Conservation (phyloP, 2,329 filamentous ascomycete species). For the Fusarium musae region DNA sequence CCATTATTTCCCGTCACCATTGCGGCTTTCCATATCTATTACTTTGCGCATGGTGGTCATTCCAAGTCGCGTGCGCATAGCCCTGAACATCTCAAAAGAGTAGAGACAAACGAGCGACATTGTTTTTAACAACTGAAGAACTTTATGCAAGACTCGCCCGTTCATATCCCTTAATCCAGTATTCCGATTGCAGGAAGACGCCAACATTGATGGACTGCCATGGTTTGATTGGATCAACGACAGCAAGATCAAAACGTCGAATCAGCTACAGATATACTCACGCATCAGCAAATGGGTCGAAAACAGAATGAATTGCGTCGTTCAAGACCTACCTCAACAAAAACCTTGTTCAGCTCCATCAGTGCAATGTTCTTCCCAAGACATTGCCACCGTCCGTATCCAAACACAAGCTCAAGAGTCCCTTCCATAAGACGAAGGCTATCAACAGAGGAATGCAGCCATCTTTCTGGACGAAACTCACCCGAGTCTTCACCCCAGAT, state of each 20-base stretch:
- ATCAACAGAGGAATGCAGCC: neutral
- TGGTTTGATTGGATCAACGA: neutral
- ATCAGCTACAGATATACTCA: neutral
- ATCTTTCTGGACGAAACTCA: neutral
- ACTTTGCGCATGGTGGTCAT: rapidly evolving
- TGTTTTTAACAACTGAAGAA: neutral
- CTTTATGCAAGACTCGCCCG: rapidly evolving
- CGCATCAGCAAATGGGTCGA: rapidly evolving
- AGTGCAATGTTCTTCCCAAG: neutral
- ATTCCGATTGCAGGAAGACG: neutral
- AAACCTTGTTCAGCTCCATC: neutral
- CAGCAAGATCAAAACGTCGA: neutral
- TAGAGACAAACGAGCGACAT: rapidly evolving
- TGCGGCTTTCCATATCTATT: rapidly evolving
- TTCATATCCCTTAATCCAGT: neutral
- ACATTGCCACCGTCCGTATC: neutral
- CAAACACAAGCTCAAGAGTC: neutral
- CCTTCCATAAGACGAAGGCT: neutral
- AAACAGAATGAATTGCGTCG: rapidly evolving
- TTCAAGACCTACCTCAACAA: neutral
- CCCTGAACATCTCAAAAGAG: neutral
- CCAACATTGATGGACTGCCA: neutral
- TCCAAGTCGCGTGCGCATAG: neutral
- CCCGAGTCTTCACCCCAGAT: neutral
- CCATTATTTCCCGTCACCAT: neutral